A percentile compares a stretch with the other conserved stretches of the same genome.
Conservation (phyloP, 1,139 yeast species). For the Sugiyamaella japonica region DNA sequence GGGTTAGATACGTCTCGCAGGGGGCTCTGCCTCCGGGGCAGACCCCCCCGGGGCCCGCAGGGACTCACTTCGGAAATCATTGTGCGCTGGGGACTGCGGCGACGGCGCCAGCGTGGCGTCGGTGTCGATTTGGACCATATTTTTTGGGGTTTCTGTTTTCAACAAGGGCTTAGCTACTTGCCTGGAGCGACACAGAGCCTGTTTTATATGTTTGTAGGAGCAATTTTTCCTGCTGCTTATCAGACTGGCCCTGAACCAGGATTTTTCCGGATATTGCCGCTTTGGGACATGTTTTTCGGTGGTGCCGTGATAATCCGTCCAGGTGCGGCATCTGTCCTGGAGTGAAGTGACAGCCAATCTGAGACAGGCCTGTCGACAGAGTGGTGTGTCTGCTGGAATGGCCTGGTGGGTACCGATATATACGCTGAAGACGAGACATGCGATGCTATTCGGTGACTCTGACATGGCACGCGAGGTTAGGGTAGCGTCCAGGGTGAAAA, state of each 20-base stretch:
- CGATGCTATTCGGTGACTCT: no score
- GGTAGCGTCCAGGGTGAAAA: background rate
- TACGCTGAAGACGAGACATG: background rate
- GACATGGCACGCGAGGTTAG: background rate
- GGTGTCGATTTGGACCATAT: conserved; percentile 19
- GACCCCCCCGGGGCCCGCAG: background rate
- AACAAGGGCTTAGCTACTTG: no score
- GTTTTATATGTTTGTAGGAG: background rate
- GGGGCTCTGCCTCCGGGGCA: conserved; percentile 1
- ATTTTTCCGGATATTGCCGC: conserved; percentile 14
- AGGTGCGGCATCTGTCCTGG: conserved; percentile 7
- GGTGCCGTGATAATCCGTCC: conserved; percentile 11
- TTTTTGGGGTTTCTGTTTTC: background rate
- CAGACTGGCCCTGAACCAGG: background rate
- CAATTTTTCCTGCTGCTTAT: conserved; percentile 1
- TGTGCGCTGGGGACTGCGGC: conserved; percentile 26
- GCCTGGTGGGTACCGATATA: no score
- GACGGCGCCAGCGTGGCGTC: background rate
- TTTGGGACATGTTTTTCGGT: background rate
- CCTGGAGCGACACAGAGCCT: background rate
- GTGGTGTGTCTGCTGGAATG: no score
- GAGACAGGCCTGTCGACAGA: background rate
- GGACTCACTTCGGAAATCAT: conserved; percentile 32
- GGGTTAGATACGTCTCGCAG: conserved; percentile 1
- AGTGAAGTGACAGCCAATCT: background rate